Conservation (phyloP, 192 early-diverging fungal species). For the Podila minutissima region DNA sequence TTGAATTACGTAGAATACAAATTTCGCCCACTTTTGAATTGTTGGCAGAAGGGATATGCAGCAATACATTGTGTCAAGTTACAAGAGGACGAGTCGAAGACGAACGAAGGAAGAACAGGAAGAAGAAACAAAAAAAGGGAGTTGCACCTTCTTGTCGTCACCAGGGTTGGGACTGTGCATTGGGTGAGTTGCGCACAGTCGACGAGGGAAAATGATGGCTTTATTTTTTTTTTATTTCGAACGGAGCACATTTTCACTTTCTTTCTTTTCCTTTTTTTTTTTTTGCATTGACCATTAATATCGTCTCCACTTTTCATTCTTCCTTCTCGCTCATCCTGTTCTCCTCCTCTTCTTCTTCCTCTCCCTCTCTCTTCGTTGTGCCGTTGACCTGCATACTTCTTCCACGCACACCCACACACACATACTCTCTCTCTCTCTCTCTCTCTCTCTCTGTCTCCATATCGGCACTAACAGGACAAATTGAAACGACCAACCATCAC, state of each 20-base stretch:
- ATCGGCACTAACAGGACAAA: background rate
- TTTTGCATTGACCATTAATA: background rate
- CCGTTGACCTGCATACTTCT: background rate
- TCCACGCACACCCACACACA: background rate
- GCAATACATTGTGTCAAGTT: no score
- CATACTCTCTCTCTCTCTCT: no score
- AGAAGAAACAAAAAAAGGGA: no score
- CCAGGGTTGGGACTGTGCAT: no score
- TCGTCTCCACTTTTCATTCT: background rate
- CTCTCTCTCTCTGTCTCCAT: constrained; percentile 1
- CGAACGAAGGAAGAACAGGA: no score
- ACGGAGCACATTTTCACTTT: background rate
- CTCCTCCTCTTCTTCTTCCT: background rate
- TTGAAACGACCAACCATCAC: background rate
- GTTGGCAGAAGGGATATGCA: no score
- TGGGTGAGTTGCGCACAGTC: no score
- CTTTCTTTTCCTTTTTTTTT: background rate
- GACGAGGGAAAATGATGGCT: background rate
- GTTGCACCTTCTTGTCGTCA: no score
- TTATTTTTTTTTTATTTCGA: background rate
- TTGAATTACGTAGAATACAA: no score
- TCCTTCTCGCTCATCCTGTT: background rate
- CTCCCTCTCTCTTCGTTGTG: background rate
- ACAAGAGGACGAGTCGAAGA: no score
- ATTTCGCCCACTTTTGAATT: no score